Evolutionary conservation across 768 basidiomycete species (phyloP), one percentile per base, ranked within the genome.

Genomic region (Epithele typhae): DNA sequence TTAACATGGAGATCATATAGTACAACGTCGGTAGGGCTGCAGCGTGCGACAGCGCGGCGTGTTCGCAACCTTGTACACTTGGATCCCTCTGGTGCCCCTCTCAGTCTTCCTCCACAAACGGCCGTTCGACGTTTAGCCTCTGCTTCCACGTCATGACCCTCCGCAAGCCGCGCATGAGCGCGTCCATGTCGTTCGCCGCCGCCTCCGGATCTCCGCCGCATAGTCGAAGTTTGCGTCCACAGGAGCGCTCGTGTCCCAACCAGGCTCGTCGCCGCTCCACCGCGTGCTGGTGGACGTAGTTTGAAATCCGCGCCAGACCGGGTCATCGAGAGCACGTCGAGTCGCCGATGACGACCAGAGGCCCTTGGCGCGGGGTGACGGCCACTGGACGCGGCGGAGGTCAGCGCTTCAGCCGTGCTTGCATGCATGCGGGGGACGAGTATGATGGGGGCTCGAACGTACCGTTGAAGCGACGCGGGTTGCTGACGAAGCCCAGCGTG

Each of bases 281-380:
- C 82, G 82, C 70, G 40, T 67, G 61, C 11, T 44, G 34, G 51
- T 77, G 61, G 21, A 82, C 67, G 52, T 75, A 79, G 59, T 80
- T 81, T 46, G 84, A 69, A 85, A 82, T 0, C 59, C 57, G 6
- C 78, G 67, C 83, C 82, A 84, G 1, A 81, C 61, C 0, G 73
- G 75, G 55, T 83, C 81, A 22, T 68, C 2, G 71, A 74, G 4
- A 84, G 70, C 3, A 82, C 73, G 3, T 64, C 0, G 82, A 78
- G 55, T 85, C 77, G 4, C 82, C 83, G 38, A 86, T 62, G 39
- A 84, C 65, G 50, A 84, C 75, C 14, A 86, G 71, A 3, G 84
- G 65, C 0, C 82, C 77, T 59, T 83, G 74, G 0, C 81, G 80
- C 11, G 82, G 78, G 0, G 83, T 87, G 11, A 87, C 61, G 4